Base-by-base conservation (phyloP, 345 rosid species). In the Xanthoceras sorbifolium region DNA sequence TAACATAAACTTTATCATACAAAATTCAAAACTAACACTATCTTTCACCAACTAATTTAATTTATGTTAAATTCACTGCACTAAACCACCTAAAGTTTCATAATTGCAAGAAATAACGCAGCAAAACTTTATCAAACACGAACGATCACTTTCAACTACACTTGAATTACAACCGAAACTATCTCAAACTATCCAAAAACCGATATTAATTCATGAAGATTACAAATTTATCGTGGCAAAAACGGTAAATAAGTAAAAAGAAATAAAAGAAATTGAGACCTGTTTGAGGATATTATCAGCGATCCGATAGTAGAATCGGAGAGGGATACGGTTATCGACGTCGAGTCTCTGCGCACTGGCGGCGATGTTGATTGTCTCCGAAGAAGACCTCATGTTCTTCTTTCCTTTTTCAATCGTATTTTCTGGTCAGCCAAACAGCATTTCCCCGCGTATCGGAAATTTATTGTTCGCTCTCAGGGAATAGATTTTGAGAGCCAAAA, bases 241-340 rank as follows among this genome's bases (percentile, higher is more conserved):
- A 68, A 14, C 59, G 18, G 44, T 52, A 50, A 70, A 70, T 20
- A 52, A 70, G 36, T 31, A 50, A 74, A 31, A 28, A 62, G 11
- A 2, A n/a, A 28, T 60, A 73, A 61, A 25, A 9, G 14, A n/a
- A 46, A 46, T 29, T 14, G 31, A 63, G 17, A 95, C 99, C 97
- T 96, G 97, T 83, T 83, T 93, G 80, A 96, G 97, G 80, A 96
- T 86, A 42, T 93, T 96, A 73, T 93, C 93, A 9, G 99, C 97
- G 86, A 96, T 93, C 79, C 99, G 89, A 69, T 72, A 84, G 81
- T 96, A 96, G 87, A 81, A 90, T n/a, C 81, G 88, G 65, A 96
- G 93, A 70, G 97, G 74, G 75, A 93, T 92, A 63, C 93, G 91
- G 84, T 96, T 87, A 40, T 96, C 99, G 14, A 93, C 97, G 69